Base-by-base conservation (phyloP, 805 yeast species). In the Deakozyma indianensis region DNA sequence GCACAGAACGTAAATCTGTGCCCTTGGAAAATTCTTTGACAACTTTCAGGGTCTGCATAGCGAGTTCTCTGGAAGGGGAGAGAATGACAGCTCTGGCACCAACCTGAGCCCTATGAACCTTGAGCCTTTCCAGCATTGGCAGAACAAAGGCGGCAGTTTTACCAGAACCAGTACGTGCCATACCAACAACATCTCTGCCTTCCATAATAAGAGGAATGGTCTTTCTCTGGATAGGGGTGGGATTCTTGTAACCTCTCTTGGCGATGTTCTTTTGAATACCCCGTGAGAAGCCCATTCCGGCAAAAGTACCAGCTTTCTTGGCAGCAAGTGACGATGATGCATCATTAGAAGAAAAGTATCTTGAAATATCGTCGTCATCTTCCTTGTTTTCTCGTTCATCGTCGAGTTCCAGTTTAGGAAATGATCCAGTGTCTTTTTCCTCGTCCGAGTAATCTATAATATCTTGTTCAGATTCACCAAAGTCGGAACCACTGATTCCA, bases 111-210 rank as follows among this genome's bases (percentile, higher is more conserved):
- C 83, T 76, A 60, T 90, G 96, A 1, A 77, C 63, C 61, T 84
- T 85, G 53, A 90, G 70, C 58, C 75, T 80, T 55, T 92, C 96
- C 51, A 92, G 71, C 68, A 92, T 71, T 2, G 99, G 99, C 45
- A 92, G 66, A 20, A 85, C 74, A 60, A 92, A 92, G 1, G 98
- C 97, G 5, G 98, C 98, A 0, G 99, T 92, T 60, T 92, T 92
- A 71, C 99, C 99, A 22, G 95, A 84, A 56, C 99, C 99, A 0
- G 99, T 92, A 58, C 99, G 75, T 15, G 99, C 99, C 99, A 92
- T 92, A 59, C 96, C 99, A 15, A 92, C 98, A 38, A 92, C 94
- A 65, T 92, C 98, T 58, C 94, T 73, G 46, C 78, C 82, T 42
- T 83, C 85, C 67, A 92, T 68, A 48, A 92, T 80, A 46, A 87